These are phyloP conservation scores for Lepiota subincarnata DNA, from an alignment of 768 basidiomycete genomes.

Conservation along the genomic window DNA sequence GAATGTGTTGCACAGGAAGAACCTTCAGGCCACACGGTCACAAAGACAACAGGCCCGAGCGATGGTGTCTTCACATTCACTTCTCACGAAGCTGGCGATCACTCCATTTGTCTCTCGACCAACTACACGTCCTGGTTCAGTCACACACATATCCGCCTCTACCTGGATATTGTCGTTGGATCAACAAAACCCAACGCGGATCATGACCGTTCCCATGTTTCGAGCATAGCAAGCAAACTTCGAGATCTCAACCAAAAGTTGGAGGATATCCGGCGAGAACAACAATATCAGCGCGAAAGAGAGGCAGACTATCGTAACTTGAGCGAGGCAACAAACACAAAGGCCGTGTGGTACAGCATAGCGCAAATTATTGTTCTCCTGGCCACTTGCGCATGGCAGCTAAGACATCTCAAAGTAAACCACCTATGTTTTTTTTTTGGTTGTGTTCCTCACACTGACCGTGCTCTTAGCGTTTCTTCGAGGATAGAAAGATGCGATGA, in stretches of 20 bases:
- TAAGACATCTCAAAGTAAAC: slow-evolving; percentile 84
- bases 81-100: slow-evolving; percentile 94
- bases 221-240: slow-evolving; percentile 75
- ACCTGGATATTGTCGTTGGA: slow-evolving; percentile 93
- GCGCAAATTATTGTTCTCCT: slow-evolving; percentile 83
- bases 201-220: slow-evolving; percentile 81
- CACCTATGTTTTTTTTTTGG: slow-evolving; percentile 1
- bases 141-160: slow-evolving; percentile 84
- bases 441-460: slow-evolving; percentile 1
- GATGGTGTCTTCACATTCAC: slow-evolving; percentile 97
- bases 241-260: slow-evolving; percentile 92
- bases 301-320: slow-evolving; percentile 87
- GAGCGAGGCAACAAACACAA: slow-evolving; percentile 86
- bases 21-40: slow-evolving; percentile 73
- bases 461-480: slow-evolving; percentile 67
- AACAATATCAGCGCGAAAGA: slow-evolving; percentile 96
- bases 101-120: slow-evolving; percentile 92
- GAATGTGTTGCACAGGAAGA: slow-evolving; percentile 61
- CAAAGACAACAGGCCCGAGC: slow-evolving; percentile 84
- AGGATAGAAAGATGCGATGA: slow-evolving; percentile 77
- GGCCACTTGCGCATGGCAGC: slow-evolving; percentile 87
- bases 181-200: slow-evolving; percentile 82
- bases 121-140: slow-evolving; percentile 90
- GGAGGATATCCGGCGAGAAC: slow-evolving; percentile 89
- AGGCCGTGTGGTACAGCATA: slow-evolving; percentile 93